phyloP scores from a whole-genome alignment of 176 grass and related monocot genomes.

The Typha latifolia region DNA sequence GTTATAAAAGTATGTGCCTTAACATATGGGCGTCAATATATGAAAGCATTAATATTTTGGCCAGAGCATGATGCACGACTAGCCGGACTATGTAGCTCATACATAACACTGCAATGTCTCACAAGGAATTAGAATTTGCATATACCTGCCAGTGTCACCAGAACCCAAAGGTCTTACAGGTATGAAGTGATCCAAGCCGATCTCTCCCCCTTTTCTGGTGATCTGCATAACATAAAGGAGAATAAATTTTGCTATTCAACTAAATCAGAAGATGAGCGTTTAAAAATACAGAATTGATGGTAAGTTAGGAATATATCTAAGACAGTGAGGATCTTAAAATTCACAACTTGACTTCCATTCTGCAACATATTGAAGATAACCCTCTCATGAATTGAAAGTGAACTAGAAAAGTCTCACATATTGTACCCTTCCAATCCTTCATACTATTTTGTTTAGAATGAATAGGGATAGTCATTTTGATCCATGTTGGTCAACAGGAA shows the following conservation, averaged over 20 bases:
- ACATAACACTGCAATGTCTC: neutral
- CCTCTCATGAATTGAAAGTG: neutral
- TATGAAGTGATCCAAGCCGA: constrained; percentile 85
- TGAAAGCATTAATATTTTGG: too few relatives aligned
- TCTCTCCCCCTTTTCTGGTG: constrained; percentile 44
- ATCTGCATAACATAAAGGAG: constrained; percentile 34
- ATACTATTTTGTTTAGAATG: neutral
- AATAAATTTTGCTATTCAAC: neutral
- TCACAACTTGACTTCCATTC: neutral
- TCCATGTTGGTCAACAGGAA: too few relatives aligned
- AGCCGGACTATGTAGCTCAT: too few relatives aligned
- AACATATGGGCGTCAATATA: too few relatives aligned
- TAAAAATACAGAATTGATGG: neutral
- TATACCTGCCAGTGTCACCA: constrained; percentile 97
- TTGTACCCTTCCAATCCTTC: neutral
- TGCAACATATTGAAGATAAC: neutral
- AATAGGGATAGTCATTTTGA: too few relatives aligned
- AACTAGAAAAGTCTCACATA: neutral
- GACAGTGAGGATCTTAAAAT: neutral
- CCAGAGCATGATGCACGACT: neutral
- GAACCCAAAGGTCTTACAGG: constrained; percentile 81
- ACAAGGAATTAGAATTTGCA: constrained; percentile 8
- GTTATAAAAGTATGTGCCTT: too few relatives aligned
- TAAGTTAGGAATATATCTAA: neutral
- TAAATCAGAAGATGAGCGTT: neutral